Evolutionary conservation across 2,329 filamentous ascomycete genomes (phyloP).

Genomic region (Aspergillus chevalieri): DNA sequence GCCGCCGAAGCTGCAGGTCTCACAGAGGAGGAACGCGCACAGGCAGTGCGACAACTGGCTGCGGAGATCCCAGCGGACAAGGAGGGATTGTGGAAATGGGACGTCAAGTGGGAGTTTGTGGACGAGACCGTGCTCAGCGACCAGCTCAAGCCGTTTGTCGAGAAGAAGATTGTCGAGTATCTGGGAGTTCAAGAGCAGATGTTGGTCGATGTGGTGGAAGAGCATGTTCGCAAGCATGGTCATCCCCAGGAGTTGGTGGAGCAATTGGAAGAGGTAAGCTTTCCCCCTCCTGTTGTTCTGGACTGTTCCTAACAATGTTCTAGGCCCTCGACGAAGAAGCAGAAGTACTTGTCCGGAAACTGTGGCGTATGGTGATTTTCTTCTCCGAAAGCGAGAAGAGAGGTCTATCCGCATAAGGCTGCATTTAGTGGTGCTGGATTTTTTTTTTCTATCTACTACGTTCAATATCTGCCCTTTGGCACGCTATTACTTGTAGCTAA

Average conservation of each 20-base stretch:
- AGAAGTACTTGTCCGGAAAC: conserved; percentile 86
- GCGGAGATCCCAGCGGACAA: conserved; percentile 85
- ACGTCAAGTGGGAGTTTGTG: conserved; percentile 86
- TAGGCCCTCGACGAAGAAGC: conserved; percentile 90
- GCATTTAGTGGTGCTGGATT: background rate
- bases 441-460: background rate
- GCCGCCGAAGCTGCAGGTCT: conserved; percentile 60
- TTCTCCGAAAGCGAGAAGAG: conserved; percentile 92
- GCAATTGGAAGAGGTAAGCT: conserved; percentile 72
- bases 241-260: conserved; percentile 75
- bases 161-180: conserved; percentile 97
- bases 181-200: conserved; percentile 94
- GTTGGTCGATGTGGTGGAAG: conserved; percentile 85
- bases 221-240: conserved; percentile 70
- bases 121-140: conserved; percentile 74
- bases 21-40: conserved; percentile 79
- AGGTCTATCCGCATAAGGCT: conserved; percentile 62
- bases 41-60: conserved; percentile 74
- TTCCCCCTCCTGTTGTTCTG: conserved; percentile 1
- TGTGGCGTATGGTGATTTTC: conserved; percentile 98
- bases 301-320: conserved; percentile 26
- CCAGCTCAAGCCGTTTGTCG: conserved; percentile 87
- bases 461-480: background rate
- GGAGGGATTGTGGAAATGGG: conserved; percentile 84
- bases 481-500: background rate